These are phyloP conservation scores for Solanum infundibuliforme DNA, from an alignment of 257 asterid species.

Conservation along the genomic window DNA sequence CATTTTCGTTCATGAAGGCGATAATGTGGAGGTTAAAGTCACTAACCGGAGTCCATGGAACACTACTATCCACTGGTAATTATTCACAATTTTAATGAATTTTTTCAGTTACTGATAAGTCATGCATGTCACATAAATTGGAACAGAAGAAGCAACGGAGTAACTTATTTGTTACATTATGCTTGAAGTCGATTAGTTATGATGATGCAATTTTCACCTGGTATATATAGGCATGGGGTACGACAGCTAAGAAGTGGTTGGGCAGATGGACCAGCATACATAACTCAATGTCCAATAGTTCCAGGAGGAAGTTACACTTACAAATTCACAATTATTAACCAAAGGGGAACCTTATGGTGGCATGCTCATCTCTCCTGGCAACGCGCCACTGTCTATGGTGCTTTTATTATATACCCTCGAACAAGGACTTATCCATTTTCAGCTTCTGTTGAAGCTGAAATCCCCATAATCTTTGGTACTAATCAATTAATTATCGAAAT, in stretches of 20 bases:
- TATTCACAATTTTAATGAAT: neutral
- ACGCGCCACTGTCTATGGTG: slow-evolving; percentile 70
- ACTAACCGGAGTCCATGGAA: slow-evolving; percentile 41
- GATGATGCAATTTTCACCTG: neutral
- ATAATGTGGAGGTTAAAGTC: slow-evolving; percentile 46
- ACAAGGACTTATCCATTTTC: slow-evolving; percentile 40
- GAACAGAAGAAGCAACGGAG: neutral
- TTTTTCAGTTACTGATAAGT: neutral
- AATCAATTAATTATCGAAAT: neutral
- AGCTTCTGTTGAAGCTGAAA: slow-evolving; percentile 9
- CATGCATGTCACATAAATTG: neutral
- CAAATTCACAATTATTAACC: slow-evolving; percentile 39
- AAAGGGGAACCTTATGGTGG: slow-evolving; percentile 80
- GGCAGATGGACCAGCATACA: slow-evolving; percentile 85
- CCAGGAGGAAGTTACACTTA: slow-evolving; percentile 38
- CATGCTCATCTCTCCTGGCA: slow-evolving; percentile 87
- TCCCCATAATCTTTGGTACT: slow-evolving; percentile 43
- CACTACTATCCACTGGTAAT: slow-evolving; percentile 75
- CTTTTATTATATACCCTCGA: slow-evolving; percentile 63
- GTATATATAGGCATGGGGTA: slow-evolving; percentile 54
- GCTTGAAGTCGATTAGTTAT: neutral
- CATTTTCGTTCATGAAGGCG: slow-evolving; percentile 64
- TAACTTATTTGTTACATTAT: neutral
- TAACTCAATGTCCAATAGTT: slow-evolving; percentile 72
- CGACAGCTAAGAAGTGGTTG: slow-evolving; percentile 58